Base-by-base conservation (phyloP, 163 green algal genomes). In the Volvox carteri region DNA sequence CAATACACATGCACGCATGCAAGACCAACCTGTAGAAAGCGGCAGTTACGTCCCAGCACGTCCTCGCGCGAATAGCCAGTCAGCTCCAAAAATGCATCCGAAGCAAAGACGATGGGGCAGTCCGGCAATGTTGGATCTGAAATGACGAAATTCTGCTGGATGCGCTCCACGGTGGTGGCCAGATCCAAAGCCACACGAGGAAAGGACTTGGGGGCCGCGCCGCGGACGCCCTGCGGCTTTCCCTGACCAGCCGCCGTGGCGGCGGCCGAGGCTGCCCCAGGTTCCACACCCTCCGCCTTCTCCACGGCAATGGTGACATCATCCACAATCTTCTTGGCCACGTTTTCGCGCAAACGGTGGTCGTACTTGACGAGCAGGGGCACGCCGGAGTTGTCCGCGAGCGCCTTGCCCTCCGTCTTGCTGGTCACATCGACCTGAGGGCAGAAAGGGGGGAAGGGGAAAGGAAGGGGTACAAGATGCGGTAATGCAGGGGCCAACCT, bases 41-140 rank as follows among this genome's bases (percentile, higher is more conserved):
- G 85, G 78, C 88, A 99, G 95, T 99, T 99, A 68, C 96, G 92
- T 0, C 97, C 97, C 65, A 99, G 92, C 60, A 99, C 97, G 91
- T 99, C 96, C 86, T 98, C 96, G 28, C 96, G 93, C 16, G 94
- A 92, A 94, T 98, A 99, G 41, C 95, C 97, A 4, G 96, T 98
- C 44, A 99, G 94, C 58, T 98, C 92, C 85, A 99, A 94, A 91
- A 99, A 99, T 1, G 95, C 94, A 79, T 99, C 98, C 23, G 94
- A 98, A 0, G 97, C 97, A 92, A 99, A 99, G 39, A 99, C 96
- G 74, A 99, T 99, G 83, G 98, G 98, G 92, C 95, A 98, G 91
- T 99, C 98, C n/a, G 97, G 97, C 87, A 99, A 91, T 56, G 93
- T 97, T 85, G 98, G 97, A 93, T 99, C 98, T 33, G 91, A 95